Percentiles rank a stretch among this genome's conserved stretches.
phyloP scores from a whole-genome alignment of 371 early-diverging fungal genomes.

The Mucor mucedo region DNA sequence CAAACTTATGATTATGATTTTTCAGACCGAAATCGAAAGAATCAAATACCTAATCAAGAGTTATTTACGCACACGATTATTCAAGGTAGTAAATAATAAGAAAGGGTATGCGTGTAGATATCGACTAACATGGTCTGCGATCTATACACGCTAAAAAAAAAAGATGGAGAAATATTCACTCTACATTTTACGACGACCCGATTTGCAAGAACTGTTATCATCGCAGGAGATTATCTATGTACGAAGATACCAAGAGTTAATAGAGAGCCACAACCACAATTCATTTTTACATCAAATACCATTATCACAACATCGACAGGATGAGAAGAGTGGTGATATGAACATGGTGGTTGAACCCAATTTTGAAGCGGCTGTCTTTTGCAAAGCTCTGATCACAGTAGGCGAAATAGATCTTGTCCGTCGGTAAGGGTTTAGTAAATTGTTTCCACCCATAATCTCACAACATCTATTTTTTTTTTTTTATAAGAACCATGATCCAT shows the following conservation, averaged over 20 bases:
- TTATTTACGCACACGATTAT: conserved; percentile 74
- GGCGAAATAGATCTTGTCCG: conserved; percentile 44
- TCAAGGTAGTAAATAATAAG: conserved; percentile 47
- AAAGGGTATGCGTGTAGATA: background rate
- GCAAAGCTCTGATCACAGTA: conserved; percentile 58
- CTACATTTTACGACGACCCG: conserved; percentile 40
- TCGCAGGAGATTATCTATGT: conserved; percentile 56
- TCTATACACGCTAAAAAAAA: too few relatives aligned
- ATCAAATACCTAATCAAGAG: conserved; percentile 78
- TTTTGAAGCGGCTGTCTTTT: conserved; percentile 77
- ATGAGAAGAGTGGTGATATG: conserved; percentile 42
- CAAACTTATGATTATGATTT: conserved; percentile 64
- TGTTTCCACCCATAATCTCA: background rate
- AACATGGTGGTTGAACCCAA: conserved; percentile 69
- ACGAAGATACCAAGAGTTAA: conserved; percentile 47
- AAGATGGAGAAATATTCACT: conserved; percentile 60
- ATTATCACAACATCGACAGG: conserved; percentile 59
- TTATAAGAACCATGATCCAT: background rate
- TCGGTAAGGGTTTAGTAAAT: background rate
- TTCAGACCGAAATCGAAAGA: conserved; percentile 84
- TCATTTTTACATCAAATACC: conserved; percentile 62
- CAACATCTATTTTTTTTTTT: background rate
- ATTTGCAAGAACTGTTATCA: conserved; percentile 47
- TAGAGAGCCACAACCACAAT: conserved; percentile 52
- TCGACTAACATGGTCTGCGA: too few relatives aligned